Percentiles rank a stretch among this genome's conserved stretches.
Conservation (phyloP, 78 protist genomes). For the Parvularia atlantis region DNA sequence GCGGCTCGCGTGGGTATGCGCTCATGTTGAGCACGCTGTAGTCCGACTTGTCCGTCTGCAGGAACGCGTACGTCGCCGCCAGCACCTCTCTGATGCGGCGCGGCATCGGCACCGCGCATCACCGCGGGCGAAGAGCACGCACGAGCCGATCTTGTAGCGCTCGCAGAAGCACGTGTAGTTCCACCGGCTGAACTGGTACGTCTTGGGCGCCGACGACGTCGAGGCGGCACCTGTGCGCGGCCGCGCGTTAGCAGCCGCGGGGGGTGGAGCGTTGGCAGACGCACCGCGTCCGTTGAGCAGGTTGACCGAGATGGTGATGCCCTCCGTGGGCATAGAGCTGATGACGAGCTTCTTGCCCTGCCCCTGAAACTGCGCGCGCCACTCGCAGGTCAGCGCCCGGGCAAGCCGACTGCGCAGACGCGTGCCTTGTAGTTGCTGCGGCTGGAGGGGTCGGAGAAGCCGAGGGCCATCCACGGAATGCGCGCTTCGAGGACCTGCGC, state of each 20-base stretch:
- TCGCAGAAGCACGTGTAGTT: neutral
- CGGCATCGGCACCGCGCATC: no score
- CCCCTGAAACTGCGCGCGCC: no score
- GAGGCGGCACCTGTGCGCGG: no score
- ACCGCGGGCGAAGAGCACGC: neutral
- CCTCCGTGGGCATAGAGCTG: neutral
- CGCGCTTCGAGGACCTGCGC: neutral
- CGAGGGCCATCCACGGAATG: neutral
- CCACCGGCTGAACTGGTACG: neutral
- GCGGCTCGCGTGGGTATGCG: no score
- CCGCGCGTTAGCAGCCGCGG: no score
- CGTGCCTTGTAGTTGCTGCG: neutral
- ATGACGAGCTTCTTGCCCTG: neutral
- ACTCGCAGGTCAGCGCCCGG: no score
- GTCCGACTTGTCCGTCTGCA: no score
- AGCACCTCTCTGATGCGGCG: no score
- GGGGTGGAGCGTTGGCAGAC: no score
- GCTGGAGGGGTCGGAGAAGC: neutral
- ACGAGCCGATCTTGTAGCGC: neutral
- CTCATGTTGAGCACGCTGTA: no score
- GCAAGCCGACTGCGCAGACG: no score
- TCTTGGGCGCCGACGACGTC: neutral
- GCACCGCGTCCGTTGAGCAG: neutral
- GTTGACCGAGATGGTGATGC: neutral
- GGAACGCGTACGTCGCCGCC: no score